These are phyloP conservation scores for Silene conica DNA, from an alignment of 148 eudicot species.

Conservation along the genomic window DNA sequence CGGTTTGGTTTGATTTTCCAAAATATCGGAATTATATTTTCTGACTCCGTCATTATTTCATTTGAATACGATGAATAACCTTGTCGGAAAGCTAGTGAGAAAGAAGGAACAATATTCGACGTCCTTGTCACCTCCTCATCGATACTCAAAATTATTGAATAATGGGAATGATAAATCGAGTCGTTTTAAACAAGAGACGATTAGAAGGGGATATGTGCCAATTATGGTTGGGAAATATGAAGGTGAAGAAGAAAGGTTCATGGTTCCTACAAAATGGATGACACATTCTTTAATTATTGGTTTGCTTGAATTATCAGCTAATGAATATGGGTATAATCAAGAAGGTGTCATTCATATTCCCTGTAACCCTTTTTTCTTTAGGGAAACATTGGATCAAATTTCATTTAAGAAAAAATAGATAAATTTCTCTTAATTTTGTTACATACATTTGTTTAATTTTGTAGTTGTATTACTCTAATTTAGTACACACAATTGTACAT, in stretches of 20 bases:
- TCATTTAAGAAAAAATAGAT: constrained; percentile 2
- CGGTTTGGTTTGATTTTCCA: not conserved
- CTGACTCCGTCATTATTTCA: not conserved
- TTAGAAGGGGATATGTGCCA: constrained; percentile 20
- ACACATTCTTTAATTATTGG: constrained; percentile 14
- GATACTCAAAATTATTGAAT: constrained; percentile 7
- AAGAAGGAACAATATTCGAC: constrained; percentile 15
- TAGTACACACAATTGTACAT: too few relatives aligned
- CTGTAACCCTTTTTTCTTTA: constrained; percentile 14
- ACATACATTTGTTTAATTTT: too few relatives aligned
- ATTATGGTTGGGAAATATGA: constrained; percentile 13
- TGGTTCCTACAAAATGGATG: constrained; percentile 14
- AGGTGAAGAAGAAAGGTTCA: constrained; percentile 5
- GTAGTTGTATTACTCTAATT: too few relatives aligned
- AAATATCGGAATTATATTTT: too few relatives aligned
- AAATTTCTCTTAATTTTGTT: too few relatives aligned
- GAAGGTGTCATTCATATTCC: constrained; percentile 17
- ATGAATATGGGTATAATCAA: constrained; percentile 17
- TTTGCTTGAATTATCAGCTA: constrained; percentile 12
- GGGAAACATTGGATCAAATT: constrained; percentile 8
- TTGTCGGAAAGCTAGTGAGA: constrained; percentile 16
- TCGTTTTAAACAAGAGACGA: constrained; percentile 5
- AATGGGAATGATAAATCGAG: not conserved
- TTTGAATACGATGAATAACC: constrained; percentile 2
- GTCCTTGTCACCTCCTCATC: not conserved